Percentiles rank a stretch among this genome's conserved stretches.
Evolutionary conservation across 176 grass and related monocot species (phyloP).

Genomic region (Zizania latifolia): DNA sequence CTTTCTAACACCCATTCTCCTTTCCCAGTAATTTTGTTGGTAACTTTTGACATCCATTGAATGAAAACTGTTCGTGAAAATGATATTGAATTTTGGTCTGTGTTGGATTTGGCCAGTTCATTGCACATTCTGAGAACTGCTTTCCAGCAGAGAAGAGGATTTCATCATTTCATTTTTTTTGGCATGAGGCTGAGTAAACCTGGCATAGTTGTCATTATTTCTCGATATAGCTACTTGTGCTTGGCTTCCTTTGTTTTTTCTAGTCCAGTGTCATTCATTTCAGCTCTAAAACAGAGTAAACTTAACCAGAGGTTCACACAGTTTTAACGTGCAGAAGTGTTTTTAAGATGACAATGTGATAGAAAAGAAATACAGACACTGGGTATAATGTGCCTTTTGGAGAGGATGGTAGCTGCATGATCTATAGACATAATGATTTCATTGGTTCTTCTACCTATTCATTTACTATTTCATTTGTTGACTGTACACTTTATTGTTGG

Average conservation of each 20-base stretch:
- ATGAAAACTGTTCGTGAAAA: neutral
- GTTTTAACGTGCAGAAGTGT: neutral
- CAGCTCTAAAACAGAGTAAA: neutral
- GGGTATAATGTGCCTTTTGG: neutral
- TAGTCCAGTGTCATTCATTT: neutral
- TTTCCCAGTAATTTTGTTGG: neutral
- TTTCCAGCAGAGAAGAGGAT: neutral
- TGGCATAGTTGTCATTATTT: neutral
- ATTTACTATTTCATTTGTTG: neutral
- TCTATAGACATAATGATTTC: constrained; percentile 5
- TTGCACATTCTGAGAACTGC: neutral
- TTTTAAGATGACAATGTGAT: neutral
- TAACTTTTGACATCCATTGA: neutral
- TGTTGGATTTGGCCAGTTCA: neutral
- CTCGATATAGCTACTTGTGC: neutral
- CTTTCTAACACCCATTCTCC: neutral
- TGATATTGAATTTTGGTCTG: neutral
- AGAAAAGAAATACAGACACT: constrained; percentile 1
- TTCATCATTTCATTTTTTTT: constrained; percentile 8
- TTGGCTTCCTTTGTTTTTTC: neutral
- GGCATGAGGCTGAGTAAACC: neutral
- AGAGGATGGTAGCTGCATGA: neutral
- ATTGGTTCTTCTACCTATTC: constrained; percentile 2
- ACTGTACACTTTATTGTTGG: neutral
- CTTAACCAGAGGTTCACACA: neutral